Evolutionary conservation across 768 basidiomycete genomes (phyloP).

Genomic region (Udeniomyces megalosporus): DNA sequence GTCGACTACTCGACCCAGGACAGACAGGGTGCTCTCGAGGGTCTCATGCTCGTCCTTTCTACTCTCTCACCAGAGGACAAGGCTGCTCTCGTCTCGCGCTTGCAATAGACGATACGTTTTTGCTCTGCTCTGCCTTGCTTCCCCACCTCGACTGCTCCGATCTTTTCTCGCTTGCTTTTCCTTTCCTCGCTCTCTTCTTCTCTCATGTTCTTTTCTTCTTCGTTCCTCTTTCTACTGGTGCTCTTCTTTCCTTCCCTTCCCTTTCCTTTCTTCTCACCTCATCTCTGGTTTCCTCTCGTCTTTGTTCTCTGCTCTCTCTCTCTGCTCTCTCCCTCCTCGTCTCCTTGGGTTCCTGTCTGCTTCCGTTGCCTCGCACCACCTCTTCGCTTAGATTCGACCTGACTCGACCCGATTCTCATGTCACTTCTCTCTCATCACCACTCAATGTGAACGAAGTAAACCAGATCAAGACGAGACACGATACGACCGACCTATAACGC

Average conservation of each 20-base stretch:
- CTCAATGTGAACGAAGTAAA: too few species aligned
- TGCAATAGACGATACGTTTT: background rate
- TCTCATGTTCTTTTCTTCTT: background rate
- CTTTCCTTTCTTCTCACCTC: background rate
- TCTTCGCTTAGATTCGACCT: too few species aligned
- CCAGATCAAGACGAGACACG: too few species aligned
- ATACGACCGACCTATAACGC: too few species aligned
- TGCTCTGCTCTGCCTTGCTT: background rate
- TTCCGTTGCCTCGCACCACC: too few species aligned
- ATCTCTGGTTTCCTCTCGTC: background rate
- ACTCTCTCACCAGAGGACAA: constrained; percentile 56
- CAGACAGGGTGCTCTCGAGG: constrained; percentile 57
- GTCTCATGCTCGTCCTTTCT: constrained; percentile 56
- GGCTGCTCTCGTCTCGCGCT: background rate
- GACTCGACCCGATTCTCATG: too few species aligned
- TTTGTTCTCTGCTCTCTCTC: too few species aligned
- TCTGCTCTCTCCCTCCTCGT: too few species aligned
- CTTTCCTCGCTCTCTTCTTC: background rate
- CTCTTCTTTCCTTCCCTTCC: background rate
- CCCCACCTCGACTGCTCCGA: background rate
- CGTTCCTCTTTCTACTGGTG: background rate
- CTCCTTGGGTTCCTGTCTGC: too few species aligned
- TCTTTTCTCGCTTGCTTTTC: background rate
- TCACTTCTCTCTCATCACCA: too few species aligned
- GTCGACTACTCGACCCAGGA: constrained; percentile 55